phyloP scores from a whole-genome alignment of 805 yeast species.

The Barnettozyma siamensis region DNA sequence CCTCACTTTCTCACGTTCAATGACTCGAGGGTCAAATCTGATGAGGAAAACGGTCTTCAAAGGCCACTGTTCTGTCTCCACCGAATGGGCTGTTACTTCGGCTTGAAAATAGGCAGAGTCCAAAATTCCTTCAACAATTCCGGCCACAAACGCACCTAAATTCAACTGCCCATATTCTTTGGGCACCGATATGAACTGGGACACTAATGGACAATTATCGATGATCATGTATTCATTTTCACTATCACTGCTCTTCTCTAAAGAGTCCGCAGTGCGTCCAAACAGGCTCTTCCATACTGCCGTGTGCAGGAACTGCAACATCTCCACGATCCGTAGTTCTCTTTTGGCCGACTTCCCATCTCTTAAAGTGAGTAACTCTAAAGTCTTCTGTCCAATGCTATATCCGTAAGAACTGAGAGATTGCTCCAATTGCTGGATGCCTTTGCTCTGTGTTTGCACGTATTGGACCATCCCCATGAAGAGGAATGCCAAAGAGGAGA shows the following conservation, averaged over 20 bases:
- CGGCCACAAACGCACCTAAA: slow-evolving; percentile 81
- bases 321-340: slow-evolving; percentile 59
- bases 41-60: slow-evolving; percentile 70
- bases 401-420: slow-evolving; percentile 71
- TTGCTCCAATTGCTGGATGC: slow-evolving; percentile 59
- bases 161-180: slow-evolving; percentile 71
- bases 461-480: slow-evolving; percentile 68
- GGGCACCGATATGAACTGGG: slow-evolving; percentile 73
- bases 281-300: slow-evolving; percentile 69
- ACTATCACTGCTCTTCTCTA: slow-evolving; percentile 65
- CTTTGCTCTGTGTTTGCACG: slow-evolving; percentile 54
- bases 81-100: slow-evolving; percentile 76
- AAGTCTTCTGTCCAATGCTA: slow-evolving; percentile 63
- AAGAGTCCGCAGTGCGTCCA: slow-evolving; percentile 66
- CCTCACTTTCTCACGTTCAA: slow-evolving; percentile 47
- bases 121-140: slow-evolving; percentile 76
- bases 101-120: slow-evolving; percentile 71
- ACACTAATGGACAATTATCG: slow-evolving; percentile 65
- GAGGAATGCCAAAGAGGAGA: slow-evolving; percentile 61
- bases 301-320: slow-evolving; percentile 66
- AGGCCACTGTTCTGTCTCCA: slow-evolving; percentile 53
- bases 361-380: slow-evolving; percentile 64
- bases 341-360: slow-evolving; percentile 65
- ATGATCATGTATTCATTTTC: slow-evolving; percentile 57
- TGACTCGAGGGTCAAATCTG: slow-evolving; percentile 56